phyloP scores from a whole-genome alignment of 2,329 filamentous ascomycete species.

The Sporothrix pseudoabietina region DNA sequence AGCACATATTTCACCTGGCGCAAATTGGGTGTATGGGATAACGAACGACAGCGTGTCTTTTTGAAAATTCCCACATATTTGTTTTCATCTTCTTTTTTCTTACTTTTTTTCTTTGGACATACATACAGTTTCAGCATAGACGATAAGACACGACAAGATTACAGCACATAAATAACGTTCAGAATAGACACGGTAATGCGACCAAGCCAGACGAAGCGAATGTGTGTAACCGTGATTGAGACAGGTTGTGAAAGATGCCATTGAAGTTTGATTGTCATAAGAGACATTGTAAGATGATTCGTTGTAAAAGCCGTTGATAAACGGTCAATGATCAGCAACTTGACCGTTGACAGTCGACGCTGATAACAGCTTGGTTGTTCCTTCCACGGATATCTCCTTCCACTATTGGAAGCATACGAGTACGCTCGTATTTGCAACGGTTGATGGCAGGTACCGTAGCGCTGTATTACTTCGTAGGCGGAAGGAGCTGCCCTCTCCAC shows the following conservation, averaged over 20 bases:
- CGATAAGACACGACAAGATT: conserved; percentile 20
- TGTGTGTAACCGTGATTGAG: not conserved
- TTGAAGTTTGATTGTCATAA: not conserved
- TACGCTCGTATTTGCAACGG: not conserved
- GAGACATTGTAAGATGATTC: not conserved
- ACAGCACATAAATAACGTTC: not conserved
- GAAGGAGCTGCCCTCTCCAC: not conserved
- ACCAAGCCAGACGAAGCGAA: conserved; percentile 7
- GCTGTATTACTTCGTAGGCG: not conserved
- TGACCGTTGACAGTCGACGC: too few relatives aligned
- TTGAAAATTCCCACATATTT: not conserved
- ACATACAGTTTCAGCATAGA: conserved; percentile 11
- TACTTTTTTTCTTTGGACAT: not conserved
- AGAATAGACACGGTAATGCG: not conserved
- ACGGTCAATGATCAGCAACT: too few relatives aligned
- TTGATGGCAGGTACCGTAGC: not conserved
- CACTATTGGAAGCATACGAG: not conserved
- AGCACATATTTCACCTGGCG: conserved; percentile 5
- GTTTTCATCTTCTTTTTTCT: not conserved
- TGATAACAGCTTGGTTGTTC: not conserved
- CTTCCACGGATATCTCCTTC: not conserved
- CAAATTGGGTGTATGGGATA: conserved; percentile 13
- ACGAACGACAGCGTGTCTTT: not conserved
- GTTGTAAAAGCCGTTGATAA: too few relatives aligned
- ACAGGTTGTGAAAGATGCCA: not conserved